Percentiles rank a stretch among this genome's conserved stretches.
phyloP scores from a whole-genome alignment of 768 basidiomycete genomes.

The Lentinula sp. region DNA sequence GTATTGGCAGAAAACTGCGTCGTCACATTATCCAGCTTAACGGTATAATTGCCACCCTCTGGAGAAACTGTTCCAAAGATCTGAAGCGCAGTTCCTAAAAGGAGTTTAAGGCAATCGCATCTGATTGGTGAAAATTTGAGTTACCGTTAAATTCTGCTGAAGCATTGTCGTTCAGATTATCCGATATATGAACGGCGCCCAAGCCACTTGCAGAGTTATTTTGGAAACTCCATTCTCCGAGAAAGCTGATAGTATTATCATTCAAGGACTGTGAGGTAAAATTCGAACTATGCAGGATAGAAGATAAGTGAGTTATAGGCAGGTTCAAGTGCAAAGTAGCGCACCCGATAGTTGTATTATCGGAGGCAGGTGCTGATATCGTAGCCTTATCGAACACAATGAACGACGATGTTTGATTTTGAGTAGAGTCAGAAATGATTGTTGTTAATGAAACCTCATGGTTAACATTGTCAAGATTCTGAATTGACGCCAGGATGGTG shows the following conservation, averaged over 20 bases:
- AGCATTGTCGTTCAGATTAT: conserved; percentile 19
- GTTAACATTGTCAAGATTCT: conserved; percentile 35
- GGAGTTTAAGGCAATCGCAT: neutral
- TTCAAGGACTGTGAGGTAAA: conserved; percentile 30
- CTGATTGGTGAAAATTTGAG: conserved; percentile 15
- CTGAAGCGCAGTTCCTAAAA: conserved; percentile 53
- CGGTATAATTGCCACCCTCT: conserved; percentile 50
- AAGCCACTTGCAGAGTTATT: conserved; percentile 7
- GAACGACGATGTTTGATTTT: conserved; percentile 25
- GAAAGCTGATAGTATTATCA: conserved; percentile 42
- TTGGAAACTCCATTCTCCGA: conserved; percentile 48
- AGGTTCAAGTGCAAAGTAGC: neutral
- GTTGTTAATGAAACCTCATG: conserved; percentile 56
- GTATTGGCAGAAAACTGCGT: conserved; percentile 44
- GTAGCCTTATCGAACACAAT: conserved; percentile 55
- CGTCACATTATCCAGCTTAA: conserved; percentile 44
- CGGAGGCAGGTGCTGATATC: conserved; percentile 31
- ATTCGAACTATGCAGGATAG: conserved; percentile 20
- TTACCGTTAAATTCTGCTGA: conserved; percentile 16
- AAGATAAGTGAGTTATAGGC: neutral
- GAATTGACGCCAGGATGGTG: conserved; percentile 43
- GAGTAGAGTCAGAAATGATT: conserved; percentile 24
- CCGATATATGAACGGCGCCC: conserved; percentile 19
- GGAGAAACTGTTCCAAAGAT: conserved; percentile 57
- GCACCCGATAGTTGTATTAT: conserved; percentile 22